Percentiles rank a stretch among this genome's conserved stretches.
Evolutionary conservation across 306 rosid genomes (phyloP).

Genomic region (Prunus campanulata): DNA sequence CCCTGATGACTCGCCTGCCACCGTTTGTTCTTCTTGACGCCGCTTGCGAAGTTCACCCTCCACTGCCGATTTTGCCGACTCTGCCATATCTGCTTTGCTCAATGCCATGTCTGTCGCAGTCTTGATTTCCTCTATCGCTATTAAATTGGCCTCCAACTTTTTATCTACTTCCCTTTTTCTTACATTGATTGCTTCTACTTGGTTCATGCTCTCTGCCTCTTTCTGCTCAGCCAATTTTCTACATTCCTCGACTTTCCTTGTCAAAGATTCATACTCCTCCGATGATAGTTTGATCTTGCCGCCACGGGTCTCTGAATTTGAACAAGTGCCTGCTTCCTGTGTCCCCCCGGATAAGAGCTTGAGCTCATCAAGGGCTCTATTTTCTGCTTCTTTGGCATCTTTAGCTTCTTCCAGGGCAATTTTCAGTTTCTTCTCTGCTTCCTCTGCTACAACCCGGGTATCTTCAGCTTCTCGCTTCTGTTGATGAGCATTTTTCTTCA

Average conservation of each 20-base stretch:
- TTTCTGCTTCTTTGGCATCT: slow-evolving; percentile 61
- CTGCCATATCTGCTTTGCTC: slow-evolving; percentile 63
- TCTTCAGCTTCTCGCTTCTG: slow-evolving; percentile 52
- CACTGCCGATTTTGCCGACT: slow-evolving; percentile 53
- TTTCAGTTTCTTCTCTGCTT: slow-evolving; percentile 47
- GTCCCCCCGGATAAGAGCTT: slow-evolving; percentile 34
- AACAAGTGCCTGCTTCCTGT: slow-evolving; percentile 4
- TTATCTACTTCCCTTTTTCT: slow-evolving; percentile 47
- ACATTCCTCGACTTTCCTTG: slow-evolving; percentile 42
- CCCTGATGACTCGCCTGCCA: slow-evolving; percentile 18
- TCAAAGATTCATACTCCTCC: slow-evolving; percentile 50
- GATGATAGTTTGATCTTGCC: slow-evolving; percentile 46
- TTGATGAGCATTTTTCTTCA: slow-evolving; percentile 39
- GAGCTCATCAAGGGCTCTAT: slow-evolving; percentile 49
- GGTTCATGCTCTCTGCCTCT: slow-evolving; percentile 44
- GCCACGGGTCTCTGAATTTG: slow-evolving; percentile 19
- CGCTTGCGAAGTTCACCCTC: slow-evolving; percentile 55
- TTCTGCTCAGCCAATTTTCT: slow-evolving; percentile 44
- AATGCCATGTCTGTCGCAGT: slow-evolving; percentile 62
- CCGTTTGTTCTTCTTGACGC: slow-evolving; percentile 49
- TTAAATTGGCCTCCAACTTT: slow-evolving; percentile 58
- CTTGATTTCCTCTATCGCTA: slow-evolving; percentile 63
- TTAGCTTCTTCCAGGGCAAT: slow-evolving; percentile 44
- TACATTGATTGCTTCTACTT: slow-evolving; percentile 33
- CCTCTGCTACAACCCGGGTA: slow-evolving; percentile 31